These are phyloP conservation scores for Dujonia santamariae DNA, from an alignment of 1,139 yeast species.

Conservation along the genomic window DNA sequence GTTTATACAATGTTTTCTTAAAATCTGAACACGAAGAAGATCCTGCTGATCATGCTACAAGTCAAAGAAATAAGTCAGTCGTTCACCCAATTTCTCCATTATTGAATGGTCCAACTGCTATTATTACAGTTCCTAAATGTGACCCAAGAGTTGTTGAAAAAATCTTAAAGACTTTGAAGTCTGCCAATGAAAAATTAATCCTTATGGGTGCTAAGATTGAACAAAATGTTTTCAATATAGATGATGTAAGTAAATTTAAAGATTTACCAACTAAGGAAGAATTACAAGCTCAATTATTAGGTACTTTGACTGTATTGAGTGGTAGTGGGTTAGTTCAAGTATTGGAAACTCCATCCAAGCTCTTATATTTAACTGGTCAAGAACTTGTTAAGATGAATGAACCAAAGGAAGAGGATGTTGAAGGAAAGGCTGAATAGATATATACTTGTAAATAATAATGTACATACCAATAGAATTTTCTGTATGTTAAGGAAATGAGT, in stretches of 20 bases:
- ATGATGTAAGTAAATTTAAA: conserved; percentile 61
- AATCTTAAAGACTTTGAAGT: conserved; percentile 58
- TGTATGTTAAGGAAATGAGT: too few relatives aligned
- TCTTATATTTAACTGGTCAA: conserved; percentile 68
- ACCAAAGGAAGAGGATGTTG: conserved; percentile 13
- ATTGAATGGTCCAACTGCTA: conserved; percentile 82
- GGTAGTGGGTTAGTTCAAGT: conserved; percentile 90
- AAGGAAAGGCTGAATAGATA: conserved; percentile 6
- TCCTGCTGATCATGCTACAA: conserved; percentile 67
- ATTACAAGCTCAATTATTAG: conserved; percentile 78
- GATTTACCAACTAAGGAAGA: conserved; percentile 68
- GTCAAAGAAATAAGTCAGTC: conserved; percentile 37
- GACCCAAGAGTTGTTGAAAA: conserved; percentile 68
- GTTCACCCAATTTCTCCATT: conserved; percentile 68
- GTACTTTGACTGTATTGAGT: conserved; percentile 77
- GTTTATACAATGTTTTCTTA: conserved; percentile 71
- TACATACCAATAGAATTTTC: too few relatives aligned
- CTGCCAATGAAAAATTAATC: conserved; percentile 69
- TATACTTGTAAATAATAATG: neutral
- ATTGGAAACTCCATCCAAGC: conserved; percentile 63
- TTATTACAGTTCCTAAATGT: conserved; percentile 64
- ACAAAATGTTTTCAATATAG: conserved; percentile 49
- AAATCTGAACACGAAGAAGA: conserved; percentile 66
- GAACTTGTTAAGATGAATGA: conserved; percentile 45
- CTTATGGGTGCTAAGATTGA: conserved; percentile 85